Percentiles rank a stretch among this genome's conserved stretches.
These are phyloP conservation scores for Capronia coronata DNA, from an alignment of 2,329 filamentous ascomycete genomes.

Conservation along the genomic window DNA sequence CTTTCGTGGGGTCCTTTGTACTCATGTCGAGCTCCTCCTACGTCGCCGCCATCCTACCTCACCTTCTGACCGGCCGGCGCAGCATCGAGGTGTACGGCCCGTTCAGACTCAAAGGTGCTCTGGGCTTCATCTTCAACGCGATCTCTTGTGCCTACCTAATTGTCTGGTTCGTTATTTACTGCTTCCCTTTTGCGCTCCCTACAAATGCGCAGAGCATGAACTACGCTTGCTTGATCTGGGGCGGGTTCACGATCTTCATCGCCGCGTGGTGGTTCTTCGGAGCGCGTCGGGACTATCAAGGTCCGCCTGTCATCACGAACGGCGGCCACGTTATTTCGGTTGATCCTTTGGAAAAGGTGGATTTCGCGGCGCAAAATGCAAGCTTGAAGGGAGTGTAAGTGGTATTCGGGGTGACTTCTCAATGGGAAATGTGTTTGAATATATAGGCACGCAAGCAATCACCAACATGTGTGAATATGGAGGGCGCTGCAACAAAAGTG, in stretches of 20 bases:
- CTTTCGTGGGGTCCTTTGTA: constrained; percentile 54
- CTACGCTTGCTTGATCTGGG: constrained; percentile 48
- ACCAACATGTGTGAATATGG: too few relatives aligned
- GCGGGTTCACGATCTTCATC: constrained; percentile 47
- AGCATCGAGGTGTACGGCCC: constrained; percentile 48
- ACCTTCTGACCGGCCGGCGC: constrained; percentile 47
- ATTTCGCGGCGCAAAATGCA: too few relatives aligned
- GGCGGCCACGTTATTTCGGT: too few relatives aligned
- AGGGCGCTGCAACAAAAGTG: too few relatives aligned
- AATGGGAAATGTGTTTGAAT: too few relatives aligned
- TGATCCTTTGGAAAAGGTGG: too few relatives aligned
- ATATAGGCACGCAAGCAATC: too few relatives aligned
- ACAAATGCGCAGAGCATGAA: constrained; percentile 48
- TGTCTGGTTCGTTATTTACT: constrained; percentile 53
- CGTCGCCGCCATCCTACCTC: constrained; percentile 46
- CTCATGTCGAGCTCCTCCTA: constrained; percentile 53
- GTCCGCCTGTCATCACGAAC: too few relatives aligned
- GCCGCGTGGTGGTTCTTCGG: constrained; percentile 38
- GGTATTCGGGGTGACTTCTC: too few relatives aligned
- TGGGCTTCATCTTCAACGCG: constrained; percentile 47
- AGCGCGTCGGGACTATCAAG: too few relatives aligned
- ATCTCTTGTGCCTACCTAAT: constrained; percentile 49
- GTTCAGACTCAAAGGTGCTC: constrained; percentile 49
- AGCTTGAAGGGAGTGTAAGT: too few relatives aligned
- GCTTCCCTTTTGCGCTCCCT: constrained; percentile 49